Conservation (phyloP, 371 early-diverging fungal species). For the Aphelidium insulamus region DNA sequence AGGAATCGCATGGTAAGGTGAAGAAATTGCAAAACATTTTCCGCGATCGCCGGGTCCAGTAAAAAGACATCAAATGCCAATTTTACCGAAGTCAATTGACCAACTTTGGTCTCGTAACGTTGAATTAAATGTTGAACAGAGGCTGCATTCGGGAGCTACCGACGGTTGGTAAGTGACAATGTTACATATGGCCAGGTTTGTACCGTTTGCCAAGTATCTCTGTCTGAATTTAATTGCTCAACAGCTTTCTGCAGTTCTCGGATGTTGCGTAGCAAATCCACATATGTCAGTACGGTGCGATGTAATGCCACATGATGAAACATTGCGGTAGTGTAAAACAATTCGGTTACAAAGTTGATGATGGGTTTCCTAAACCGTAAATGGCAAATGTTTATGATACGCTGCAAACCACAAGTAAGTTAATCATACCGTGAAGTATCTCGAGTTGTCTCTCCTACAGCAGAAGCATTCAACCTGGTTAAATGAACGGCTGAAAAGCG, state of each 20-base stretch:
- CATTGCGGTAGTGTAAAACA: slow-evolving; percentile 54
- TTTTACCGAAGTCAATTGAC: not conserved
- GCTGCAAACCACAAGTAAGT: slow-evolving; percentile 4
- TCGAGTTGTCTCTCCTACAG: slow-evolving; percentile 5
- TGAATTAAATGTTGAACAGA: slow-evolving; percentile 14
- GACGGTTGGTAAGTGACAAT: too few species aligned
- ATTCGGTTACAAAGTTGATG: slow-evolving; percentile 65
- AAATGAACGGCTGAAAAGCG: not conserved
- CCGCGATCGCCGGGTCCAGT: slow-evolving; percentile 15
- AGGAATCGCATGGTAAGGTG: slow-evolving; percentile 33
- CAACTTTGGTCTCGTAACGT: not conserved
- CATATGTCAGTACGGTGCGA: slow-evolving; percentile 37
- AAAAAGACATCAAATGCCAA: not conserved
- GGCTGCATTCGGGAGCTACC: slow-evolving; percentile 18
- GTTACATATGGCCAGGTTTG: slow-evolving; percentile 22
- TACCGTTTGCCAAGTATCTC: slow-evolving; percentile 13
- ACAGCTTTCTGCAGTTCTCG: slow-evolving; percentile 30
- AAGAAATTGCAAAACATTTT: slow-evolving; percentile 25
- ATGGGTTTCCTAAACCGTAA: not conserved
- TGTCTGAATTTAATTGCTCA: slow-evolving; percentile 11
- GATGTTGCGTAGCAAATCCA: slow-evolving; percentile 33
- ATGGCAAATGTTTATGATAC: slow-evolving; percentile 3
- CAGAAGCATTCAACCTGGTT: not conserved
- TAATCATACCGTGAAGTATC: slow-evolving; percentile 5
- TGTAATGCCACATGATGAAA: slow-evolving; percentile 61